These are phyloP conservation scores for Trichophyton benhamiae DNA, from an alignment of 2,329 filamentous ascomycete genomes.

Conservation along the genomic window DNA sequence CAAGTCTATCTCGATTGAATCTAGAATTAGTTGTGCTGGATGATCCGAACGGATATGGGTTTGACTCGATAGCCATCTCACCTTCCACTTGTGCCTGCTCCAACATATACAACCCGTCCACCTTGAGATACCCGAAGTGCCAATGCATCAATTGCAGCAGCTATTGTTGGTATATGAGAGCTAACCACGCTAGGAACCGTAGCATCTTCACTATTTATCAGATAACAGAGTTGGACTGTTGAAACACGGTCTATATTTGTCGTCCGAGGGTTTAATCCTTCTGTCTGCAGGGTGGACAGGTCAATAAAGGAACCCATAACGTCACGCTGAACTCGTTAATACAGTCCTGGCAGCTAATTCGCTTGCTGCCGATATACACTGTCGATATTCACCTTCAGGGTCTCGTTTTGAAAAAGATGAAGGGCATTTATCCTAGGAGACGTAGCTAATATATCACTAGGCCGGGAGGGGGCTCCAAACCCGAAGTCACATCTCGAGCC, in stretches of 20 bases:
- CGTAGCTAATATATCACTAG: no score
- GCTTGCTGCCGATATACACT: background rate
- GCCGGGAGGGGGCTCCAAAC: no score
- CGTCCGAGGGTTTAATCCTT: conserved; percentile 26
- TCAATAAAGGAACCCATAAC: conserved; percentile 12
- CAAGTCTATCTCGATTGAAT: conserved; percentile 21
- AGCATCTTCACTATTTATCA: conserved; percentile 30
- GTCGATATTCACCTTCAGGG: background rate
- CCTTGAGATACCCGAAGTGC: conserved; percentile 22
- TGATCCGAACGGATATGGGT: background rate
- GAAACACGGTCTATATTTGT: conserved; percentile 27
- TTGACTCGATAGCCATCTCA: conserved; percentile 12
- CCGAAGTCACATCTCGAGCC: no score
- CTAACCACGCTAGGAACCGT: conserved; percentile 23
- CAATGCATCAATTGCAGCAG: conserved; percentile 24
- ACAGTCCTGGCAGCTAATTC: background rate
- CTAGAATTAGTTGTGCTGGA: background rate
- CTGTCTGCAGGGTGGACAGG: conserved; percentile 27
- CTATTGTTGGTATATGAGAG: conserved; percentile 23
- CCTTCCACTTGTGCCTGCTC: conserved; percentile 36
- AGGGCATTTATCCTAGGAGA: no score
- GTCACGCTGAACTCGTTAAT: background rate
- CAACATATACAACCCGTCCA: conserved; percentile 30
- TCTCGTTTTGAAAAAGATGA: background rate
- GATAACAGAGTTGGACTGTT: conserved; percentile 28